Base-by-base conservation (phyloP, 2,329 filamentous ascomycete species). In the Fonsecaea pugnacius region DNA sequence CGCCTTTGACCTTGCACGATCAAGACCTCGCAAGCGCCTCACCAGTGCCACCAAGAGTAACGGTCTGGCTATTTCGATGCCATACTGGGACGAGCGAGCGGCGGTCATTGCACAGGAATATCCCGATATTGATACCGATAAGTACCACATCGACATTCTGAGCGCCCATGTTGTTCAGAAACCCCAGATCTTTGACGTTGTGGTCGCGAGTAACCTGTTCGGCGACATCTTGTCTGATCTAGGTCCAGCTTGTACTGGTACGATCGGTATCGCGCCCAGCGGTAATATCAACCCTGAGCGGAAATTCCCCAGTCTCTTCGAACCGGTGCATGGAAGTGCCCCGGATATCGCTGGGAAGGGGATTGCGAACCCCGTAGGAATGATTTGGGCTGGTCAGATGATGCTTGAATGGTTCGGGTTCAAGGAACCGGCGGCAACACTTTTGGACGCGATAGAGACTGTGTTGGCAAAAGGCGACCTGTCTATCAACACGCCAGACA, bases 21-120 rank as follows among this genome's bases (percentile, higher is more conserved):
- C 91, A 73, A 90, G 96, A 75, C 92, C 93, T 80, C 91, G 91
- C 84, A 93, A 88, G 78, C 95, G 98, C 89, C 98, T 99, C 87
- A 95, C 95, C 78, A 97, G 93, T 77, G 98, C 98, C 83, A 98
- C 98, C 93, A 99, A 98, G 91, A 93, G 90, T 77, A 95, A 99
- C 79, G 95, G 95, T 82, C 91, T 98, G 69, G 98, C 98, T 88
- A 87, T 98, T 73, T 90, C 86, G 79, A 91, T 90, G 70, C 94
- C 89, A 73, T 68, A 64, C 54, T 69, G 67, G 67, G 67, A 69
- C 51, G 40, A 48, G 48, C 53, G 63, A 18, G 63, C 66, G 16
- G 84, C 88, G 72, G 86, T 93, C 67, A 87, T 98, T 72, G 85
- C 91, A 79, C 95, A 96, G 87, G 92, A 97, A 77, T 98, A 91